Conservation (phyloP, 2,329 filamentous ascomycete species). For the Sclerotinia trifoliorum region DNA sequence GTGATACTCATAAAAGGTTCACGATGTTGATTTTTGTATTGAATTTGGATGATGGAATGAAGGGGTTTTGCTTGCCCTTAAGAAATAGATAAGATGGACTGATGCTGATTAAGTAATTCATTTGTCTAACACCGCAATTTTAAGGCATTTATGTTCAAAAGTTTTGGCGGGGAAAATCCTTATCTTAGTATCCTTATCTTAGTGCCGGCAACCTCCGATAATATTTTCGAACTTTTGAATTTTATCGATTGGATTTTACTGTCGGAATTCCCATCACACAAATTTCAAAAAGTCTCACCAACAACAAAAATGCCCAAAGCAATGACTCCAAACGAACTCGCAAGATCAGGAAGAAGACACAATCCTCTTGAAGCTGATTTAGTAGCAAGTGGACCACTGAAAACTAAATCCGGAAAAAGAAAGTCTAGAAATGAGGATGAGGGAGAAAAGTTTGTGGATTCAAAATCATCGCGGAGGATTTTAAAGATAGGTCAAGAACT, state of each 20-base stretch:
- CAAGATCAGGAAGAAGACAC: slow-evolving; percentile 67
- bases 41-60: neutral
- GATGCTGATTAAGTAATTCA: neutral
- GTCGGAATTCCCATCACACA: slow-evolving; percentile 22
- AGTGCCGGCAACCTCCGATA: slow-evolving; percentile 14
- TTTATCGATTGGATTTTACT: slow-evolving; percentile 24
- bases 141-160: neutral
- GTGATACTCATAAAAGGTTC: too few species aligned
- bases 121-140: neutral
- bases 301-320: slow-evolving; percentile 73
- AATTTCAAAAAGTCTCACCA: neutral
- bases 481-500: slow-evolving; percentile 86
- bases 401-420: slow-evolving; percentile 71
- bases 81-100: neutral
- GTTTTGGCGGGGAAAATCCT: slow-evolving; percentile 15
- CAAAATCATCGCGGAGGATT: slow-evolving; percentile 85
- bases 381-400: slow-evolving; percentile 64
- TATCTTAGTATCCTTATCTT: slow-evolving; percentile 28
- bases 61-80: neutral
- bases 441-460: slow-evolving; percentile 74
- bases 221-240: slow-evolving; percentile 24
- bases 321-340: slow-evolving; percentile 54
- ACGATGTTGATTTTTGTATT: neutral
- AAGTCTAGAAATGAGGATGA: slow-evolving; percentile 60
- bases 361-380: slow-evolving; percentile 91